Conservation (phyloP, 2,329 filamentous ascomycete species). For the Westerdykella sp. region DNA sequence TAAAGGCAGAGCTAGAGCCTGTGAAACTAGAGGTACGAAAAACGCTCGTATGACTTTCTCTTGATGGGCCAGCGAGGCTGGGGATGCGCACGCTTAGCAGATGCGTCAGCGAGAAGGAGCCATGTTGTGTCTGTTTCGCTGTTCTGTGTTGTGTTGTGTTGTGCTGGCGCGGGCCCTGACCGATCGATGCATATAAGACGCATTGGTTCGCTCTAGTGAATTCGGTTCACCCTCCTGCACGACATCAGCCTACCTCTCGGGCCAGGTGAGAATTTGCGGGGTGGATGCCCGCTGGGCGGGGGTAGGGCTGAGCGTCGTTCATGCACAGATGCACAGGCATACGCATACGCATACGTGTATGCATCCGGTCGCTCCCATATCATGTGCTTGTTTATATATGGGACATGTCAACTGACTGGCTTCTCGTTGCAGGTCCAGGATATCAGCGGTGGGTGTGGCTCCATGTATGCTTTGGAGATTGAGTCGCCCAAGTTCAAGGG, state of each 20-base stretch:
- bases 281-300: neutral
- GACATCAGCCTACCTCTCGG: conserved; percentile 7
- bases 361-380: too few relatives aligned
- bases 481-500: conserved; percentile 66
- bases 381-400: too few relatives aligned
- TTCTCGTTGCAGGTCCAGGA: conserved; percentile 57
- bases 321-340: too few relatives aligned
- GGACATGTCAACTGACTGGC: too few relatives aligned
- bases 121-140: too few relatives aligned
- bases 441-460: conserved; percentile 76
- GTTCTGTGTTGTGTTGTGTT: too few relatives aligned
- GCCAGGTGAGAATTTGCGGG: neutral
- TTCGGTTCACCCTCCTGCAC: neutral
- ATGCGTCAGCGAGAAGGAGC: too few relatives aligned
- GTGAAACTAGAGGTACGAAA: conserved; percentile 42
- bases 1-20: conserved; percentile 39
- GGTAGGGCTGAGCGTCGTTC: too few relatives aligned
- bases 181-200: too few relatives aligned
- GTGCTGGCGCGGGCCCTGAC: too few relatives aligned
- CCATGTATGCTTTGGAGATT: conserved; percentile 81
- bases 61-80: neutral
- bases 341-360: too few relatives aligned
- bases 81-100: neutral
- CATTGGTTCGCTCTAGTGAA: too few relatives aligned
- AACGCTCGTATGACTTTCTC: neutral